Percentiles rank a stretch among this genome's conserved stretches.
Evolutionary conservation across 768 basidiomycete genomes (phyloP).

Genomic region (Mycena capillaripes): DNA sequence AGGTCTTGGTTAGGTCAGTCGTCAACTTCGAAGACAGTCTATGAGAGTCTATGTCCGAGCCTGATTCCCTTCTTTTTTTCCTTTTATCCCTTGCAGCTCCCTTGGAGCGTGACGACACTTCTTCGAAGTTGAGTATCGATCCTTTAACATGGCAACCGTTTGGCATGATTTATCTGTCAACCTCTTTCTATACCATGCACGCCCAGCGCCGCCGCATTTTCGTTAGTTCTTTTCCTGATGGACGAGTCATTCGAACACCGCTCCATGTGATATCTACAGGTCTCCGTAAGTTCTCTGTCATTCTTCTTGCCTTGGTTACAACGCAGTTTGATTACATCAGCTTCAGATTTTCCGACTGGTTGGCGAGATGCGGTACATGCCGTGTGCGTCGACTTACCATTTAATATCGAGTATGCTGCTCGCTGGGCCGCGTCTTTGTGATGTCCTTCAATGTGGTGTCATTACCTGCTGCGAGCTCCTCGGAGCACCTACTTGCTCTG

Average conservation of each 20-base stretch:
- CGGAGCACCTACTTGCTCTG: slow-evolving; percentile 63
- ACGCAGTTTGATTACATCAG: slow-evolving; percentile 36
- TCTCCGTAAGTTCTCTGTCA: slow-evolving; percentile 39
- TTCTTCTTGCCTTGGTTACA: slow-evolving; percentile 35
- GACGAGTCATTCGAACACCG: slow-evolving; percentile 24
- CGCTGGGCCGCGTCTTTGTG: slow-evolving; percentile 29
- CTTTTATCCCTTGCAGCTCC: too few species aligned
- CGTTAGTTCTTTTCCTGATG: slow-evolving; percentile 28
- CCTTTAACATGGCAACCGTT: not conserved
- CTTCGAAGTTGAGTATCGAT: too few species aligned
- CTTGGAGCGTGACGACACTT: too few species aligned
- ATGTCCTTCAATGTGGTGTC: slow-evolving; percentile 53
- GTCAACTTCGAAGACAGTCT: not conserved
- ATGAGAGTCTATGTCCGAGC: too few species aligned
- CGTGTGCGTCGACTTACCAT: slow-evolving; percentile 13
- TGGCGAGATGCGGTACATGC: slow-evolving; percentile 35
- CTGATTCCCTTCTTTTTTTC: not conserved
- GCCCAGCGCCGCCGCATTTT: slow-evolving; percentile 12
- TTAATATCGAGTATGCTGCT: slow-evolving; percentile 24
- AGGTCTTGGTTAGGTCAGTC: slow-evolving; percentile 25
- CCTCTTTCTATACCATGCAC: not conserved
- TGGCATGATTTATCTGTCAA: not conserved
- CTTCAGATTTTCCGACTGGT: slow-evolving; percentile 36
- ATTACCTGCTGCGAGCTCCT: slow-evolving; percentile 59
- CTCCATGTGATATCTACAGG: slow-evolving; percentile 31